Conservation (phyloP, 257 asterid genomes). For the Nicotiana tabacum region DNA sequence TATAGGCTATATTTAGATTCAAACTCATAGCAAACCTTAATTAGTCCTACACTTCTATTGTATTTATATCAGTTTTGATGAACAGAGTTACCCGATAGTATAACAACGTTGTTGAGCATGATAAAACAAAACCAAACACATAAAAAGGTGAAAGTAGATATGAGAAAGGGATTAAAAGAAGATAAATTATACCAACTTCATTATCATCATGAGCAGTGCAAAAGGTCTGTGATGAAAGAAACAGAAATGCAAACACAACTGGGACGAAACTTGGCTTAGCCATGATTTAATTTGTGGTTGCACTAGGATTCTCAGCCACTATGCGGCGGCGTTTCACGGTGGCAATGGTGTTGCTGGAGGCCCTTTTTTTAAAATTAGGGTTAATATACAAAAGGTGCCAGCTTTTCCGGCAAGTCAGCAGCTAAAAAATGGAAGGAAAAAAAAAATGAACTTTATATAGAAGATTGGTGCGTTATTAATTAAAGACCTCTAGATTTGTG, state of each 20-base stretch:
- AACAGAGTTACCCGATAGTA: too few species aligned
- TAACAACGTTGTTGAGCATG: too few species aligned
- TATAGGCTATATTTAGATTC: too few species aligned
- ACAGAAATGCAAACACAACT: constrained; percentile 17
- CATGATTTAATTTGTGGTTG: constrained; percentile 4
- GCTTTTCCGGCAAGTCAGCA: background rate
- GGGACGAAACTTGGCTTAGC: constrained; percentile 8
- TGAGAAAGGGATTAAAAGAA: background rate
- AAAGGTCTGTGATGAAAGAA: constrained; percentile 12
- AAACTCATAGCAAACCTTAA: too few species aligned
- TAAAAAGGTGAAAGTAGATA: too few species aligned
- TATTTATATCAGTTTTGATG: too few species aligned
- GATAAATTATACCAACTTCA: constrained; percentile 26
- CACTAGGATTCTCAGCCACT: background rate
- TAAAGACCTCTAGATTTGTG: background rate
- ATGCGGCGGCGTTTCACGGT: background rate
- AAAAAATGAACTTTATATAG: background rate
- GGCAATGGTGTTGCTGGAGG: background rate
- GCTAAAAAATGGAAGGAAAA: background rate
- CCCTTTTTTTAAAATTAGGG: background rate
- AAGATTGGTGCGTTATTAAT: background rate
- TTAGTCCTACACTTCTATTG: too few species aligned
- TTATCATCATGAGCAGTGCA: constrained; percentile 13
- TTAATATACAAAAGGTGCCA: background rate
- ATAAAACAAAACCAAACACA: too few species aligned